These are phyloP conservation scores for Secale cereale DNA, from an alignment of 176 grass and related monocot genomes.

Conservation along the genomic window DNA sequence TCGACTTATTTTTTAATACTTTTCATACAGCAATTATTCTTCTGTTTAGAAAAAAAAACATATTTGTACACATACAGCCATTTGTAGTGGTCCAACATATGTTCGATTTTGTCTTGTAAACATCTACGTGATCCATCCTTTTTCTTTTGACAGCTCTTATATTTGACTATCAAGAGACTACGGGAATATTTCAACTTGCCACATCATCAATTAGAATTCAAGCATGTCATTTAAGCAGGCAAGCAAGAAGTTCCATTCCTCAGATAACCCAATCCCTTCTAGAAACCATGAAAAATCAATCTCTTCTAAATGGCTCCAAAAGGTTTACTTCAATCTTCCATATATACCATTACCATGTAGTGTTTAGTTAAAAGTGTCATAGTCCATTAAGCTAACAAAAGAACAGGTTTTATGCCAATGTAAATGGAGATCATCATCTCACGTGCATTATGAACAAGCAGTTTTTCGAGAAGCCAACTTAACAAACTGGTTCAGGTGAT, in stretches of 20 bases:
- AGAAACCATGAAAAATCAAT: neutral
- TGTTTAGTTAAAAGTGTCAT: neutral
- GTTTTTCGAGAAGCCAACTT: no score
- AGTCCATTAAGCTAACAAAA: neutral
- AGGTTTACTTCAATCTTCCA: neutral
- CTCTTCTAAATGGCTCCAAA: neutral
- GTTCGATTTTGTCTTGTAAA: neutral
- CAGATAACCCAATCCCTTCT: neutral
- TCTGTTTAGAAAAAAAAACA: neutral
- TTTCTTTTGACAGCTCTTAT: no score
- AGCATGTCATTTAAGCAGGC: neutral
- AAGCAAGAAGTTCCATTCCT: neutral
- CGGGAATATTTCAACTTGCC: neutral
- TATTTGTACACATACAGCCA: neutral
- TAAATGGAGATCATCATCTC: neutral
- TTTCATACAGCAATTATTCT: neutral
- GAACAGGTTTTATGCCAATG: neutral
- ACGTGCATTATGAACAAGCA: neutral
- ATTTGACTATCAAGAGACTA: neutral
- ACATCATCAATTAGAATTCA: constrained; percentile 10
- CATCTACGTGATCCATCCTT: no score
- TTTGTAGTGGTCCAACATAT: neutral
- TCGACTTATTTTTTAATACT: neutral
- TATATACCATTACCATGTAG: no score
- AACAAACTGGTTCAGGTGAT: no score